Conservation (phyloP, 1,139 yeast genomes). For the Geotrichum cucujoidarum region DNA sequence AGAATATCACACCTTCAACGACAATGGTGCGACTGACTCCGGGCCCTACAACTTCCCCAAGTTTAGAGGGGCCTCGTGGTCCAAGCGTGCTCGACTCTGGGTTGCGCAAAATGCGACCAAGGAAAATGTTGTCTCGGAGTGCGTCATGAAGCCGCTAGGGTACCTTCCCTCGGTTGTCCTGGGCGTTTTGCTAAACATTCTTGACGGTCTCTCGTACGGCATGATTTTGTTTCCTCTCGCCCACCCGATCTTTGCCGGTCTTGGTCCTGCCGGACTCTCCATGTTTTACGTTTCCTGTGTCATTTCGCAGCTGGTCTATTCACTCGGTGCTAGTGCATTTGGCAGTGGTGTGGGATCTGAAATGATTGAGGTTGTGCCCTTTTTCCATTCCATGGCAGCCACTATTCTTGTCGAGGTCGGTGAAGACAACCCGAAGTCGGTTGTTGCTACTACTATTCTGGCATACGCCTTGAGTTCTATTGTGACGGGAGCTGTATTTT, state of each 20-base stretch:
- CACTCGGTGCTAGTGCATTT: constrained; percentile 87
- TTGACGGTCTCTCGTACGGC: constrained; percentile 93
- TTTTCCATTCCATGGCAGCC: constrained; percentile 91
- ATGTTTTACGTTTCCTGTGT: constrained; percentile 91
- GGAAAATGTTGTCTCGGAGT: constrained; percentile 17
- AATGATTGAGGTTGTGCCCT: constrained; percentile 97
- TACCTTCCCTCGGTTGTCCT: constrained; percentile 70
- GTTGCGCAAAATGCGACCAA: constrained; percentile 11
- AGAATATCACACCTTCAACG: constrained; percentile 17
- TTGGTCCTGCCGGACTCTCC: constrained; percentile 87
- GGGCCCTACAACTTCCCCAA: constrained; percentile 11
- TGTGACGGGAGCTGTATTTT: constrained; percentile 80
- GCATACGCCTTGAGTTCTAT: constrained; percentile 80
- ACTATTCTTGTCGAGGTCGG: constrained; percentile 58
- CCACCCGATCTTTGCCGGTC: constrained; percentile 63
- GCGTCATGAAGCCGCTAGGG: constrained; percentile 40
- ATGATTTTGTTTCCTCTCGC: constrained; percentile 95
- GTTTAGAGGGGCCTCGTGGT: constrained; percentile 16
- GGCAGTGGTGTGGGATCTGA: constrained; percentile 90
- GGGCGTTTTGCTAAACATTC: constrained; percentile 76
- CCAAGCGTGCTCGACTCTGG: constrained; percentile 17
- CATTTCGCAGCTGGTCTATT: constrained; percentile 78
- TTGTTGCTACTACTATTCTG: constrained; percentile 81
- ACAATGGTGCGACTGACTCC: constrained; percentile 3
- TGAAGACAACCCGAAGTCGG: constrained; percentile 49